These are phyloP conservation scores for Daldinia decipiens DNA, from an alignment of 495 filamentous ascomycete genomes.

Conservation along the genomic window DNA sequence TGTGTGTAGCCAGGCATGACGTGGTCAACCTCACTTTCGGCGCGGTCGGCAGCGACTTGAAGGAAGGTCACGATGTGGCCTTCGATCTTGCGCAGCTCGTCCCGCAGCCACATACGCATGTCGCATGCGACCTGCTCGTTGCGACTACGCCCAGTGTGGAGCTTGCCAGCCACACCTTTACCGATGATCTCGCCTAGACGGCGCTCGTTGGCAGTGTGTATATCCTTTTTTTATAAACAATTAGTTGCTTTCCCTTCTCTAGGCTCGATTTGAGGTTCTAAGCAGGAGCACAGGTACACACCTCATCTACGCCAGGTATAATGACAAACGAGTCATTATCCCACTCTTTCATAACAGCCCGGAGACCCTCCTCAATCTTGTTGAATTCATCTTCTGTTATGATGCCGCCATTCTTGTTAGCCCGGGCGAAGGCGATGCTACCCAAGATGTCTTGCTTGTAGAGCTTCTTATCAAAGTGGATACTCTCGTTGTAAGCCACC, in stretches of 20 bases:
- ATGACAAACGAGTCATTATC: slow-evolving; percentile 66
- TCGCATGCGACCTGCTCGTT: slow-evolving; percentile 97
- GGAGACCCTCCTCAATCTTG: slow-evolving; percentile 78
- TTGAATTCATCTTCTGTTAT: slow-evolving; percentile 78
- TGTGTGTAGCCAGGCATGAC: slow-evolving; percentile 86
- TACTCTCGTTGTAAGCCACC: slow-evolving; percentile 88
- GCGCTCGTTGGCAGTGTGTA: slow-evolving; percentile 95
- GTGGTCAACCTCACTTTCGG: slow-evolving; percentile 74
- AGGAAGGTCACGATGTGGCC: slow-evolving; percentile 74
- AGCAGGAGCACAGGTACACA: not conserved
- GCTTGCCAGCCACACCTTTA: slow-evolving; percentile 85
- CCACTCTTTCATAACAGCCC: slow-evolving; percentile 82
- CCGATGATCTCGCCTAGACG: slow-evolving; percentile 90
- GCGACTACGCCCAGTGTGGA: slow-evolving; percentile 90
- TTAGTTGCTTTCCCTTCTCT: not conserved
- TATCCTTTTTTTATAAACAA: slow-evolving; percentile 51
- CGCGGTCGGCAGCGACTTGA: slow-evolving; percentile 74
- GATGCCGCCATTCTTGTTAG: slow-evolving; percentile 80
- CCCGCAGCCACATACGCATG: slow-evolving; percentile 90
- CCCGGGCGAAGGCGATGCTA: slow-evolving; percentile 87
- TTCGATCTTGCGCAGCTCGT: slow-evolving; percentile 78
- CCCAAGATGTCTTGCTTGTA: slow-evolving; percentile 84
- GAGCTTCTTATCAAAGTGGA: slow-evolving; percentile 83
- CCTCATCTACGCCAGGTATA: slow-evolving; percentile 69
- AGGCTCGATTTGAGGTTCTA: not conserved